phyloP scores from a whole-genome alignment of 2,329 filamentous ascomycete species.

The Hypoxylon sp. region DNA sequence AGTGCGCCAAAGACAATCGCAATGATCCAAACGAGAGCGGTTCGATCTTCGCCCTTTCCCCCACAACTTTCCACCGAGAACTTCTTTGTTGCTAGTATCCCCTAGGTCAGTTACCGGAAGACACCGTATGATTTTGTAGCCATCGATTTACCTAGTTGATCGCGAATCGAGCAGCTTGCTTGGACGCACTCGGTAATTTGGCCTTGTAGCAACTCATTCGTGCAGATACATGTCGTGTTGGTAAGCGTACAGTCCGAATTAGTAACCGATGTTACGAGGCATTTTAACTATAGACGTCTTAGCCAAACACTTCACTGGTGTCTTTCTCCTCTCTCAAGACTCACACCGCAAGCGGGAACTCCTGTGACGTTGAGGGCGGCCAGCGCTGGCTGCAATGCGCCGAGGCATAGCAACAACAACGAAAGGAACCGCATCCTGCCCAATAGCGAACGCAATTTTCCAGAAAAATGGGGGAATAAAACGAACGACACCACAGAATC shows the following conservation, averaged over 20 bases:
- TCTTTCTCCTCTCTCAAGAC: conserved; percentile 21
- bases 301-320: conserved; percentile 4
- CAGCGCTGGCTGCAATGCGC: conserved; percentile 42
- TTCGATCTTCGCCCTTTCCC: conserved; percentile 49
- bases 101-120: conserved; percentile 12
- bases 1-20: conserved; percentile 50
- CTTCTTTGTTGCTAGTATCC: conserved; percentile 50
- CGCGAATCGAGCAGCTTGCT: conserved; percentile 49
- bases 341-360: conserved; percentile 47
- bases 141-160: conserved; percentile 46
- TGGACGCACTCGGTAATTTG: conserved; percentile 49
- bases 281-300: conserved; percentile 40
- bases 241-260: conserved; percentile 38
- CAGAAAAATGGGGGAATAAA: conserved; percentile 22
- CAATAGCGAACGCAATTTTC: conserved; percentile 23
- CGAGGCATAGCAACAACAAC: conserved; percentile 40
- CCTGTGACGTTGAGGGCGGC: conserved; percentile 38
- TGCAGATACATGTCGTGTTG: conserved; percentile 48
- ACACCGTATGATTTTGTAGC: not conserved
- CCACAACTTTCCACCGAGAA: conserved; percentile 51
- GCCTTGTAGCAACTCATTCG: conserved; percentile 43
- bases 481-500: conserved; percentile 36
- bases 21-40: conserved; percentile 47
- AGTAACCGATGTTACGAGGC: conserved; percentile 32
- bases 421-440: conserved; percentile 41